Base-by-base conservation (phyloP, 768 basidiomycete species). In the Boletus vermiculosoides region DNA sequence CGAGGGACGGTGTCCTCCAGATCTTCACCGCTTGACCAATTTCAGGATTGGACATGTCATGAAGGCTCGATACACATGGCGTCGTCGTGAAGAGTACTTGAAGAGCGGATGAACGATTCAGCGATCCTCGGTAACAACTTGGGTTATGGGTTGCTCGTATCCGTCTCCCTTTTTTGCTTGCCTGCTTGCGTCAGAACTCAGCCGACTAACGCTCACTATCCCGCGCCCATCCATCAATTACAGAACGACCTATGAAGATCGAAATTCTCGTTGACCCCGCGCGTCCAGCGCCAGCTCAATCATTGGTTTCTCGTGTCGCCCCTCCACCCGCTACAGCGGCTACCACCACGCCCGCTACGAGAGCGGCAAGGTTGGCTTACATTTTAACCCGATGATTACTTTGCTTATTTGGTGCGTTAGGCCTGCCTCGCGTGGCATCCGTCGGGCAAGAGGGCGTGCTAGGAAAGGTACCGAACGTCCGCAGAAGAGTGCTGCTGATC, bases 161-260 rank as follows among this genome's bases (percentile, higher is more conserved):
- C 70, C 74, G 77, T 75, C 73, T 72, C 54, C 74, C 74, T 77
- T 78, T 68, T 78, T 70, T 71, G 36, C 69, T 72, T 70, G 68
- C 69, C 65, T 68, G 66, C 72, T 68, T 67, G 61, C 67, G 56
- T 65, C 71, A 63, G 67, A 66, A 64, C 67, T 71, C 71, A 67
- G 58, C 69, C 73, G 61, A 68, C 71, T 73, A 62, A 71, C 54
- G 58, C 65, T 67, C 61, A 71, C 70, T 75, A 62, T 74, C 66
- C 40, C 57, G 67, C 77, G 57, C 55, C 48, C 72, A 62, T 67
- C 62, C 66, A 60, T 64, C 71, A 64, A 68, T 71, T 74, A 74
- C 69, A 98, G 96, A 92, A 82, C 91, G 92, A 63, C 91, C 93
- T 23, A 97, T 98, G 94, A 96, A 94, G 81, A 94, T 98, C 60